Base-by-base conservation (phyloP, 2,329 filamentous ascomycete species). In the Davidsoniella virescens region DNA sequence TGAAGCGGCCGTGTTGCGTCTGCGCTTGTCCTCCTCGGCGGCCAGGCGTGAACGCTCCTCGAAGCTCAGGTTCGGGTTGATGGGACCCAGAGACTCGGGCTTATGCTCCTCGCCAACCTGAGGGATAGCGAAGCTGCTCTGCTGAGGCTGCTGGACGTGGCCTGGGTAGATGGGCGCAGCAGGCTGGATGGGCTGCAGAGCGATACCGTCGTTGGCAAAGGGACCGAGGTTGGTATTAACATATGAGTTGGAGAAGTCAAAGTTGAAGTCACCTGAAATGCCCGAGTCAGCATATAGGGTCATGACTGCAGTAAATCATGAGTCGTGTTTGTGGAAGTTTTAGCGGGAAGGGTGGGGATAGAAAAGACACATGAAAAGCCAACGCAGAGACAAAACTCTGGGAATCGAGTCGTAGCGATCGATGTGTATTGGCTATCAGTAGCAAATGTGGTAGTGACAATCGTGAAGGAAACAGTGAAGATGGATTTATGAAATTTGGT, bases 11-110 rank as follows among this genome's bases (percentile, higher is more conserved):
- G 87, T 93, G 67, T 94, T 94, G 56, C 87, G 80, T 53, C 86
- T 79, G 46, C 87, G 82, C 69, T 93, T 93, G 63, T 94, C 87
- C 65, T 94, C 87, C 64, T 94, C 87, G 18, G 86, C 86, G 10
- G 82, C 82, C 5, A 79, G 57, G 38, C 84, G 80, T 10, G 82
- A 81, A 38, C 77, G 70, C 55, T 87, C 84, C 63, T 88, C 84
- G 45, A 82, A 73, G 57, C 66, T 74, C 53, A 78, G 56, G 2
- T 33, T 33, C 3, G 12, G 9, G 9, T 33, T 33, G 12, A 33
- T 33, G 5, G 29, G 29, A 33, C 29, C 29, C 29, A 33, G 29
- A 9, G 29, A 33, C 43, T 65, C 51, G 64, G 70, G 54, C 61
- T 63, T 39, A 64, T 60, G 61, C 51, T 64, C 58, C 26, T 63